Evolutionary conservation across 257 asterid species (phyloP).

Genomic region (Fraxinus cuspidata): DNA sequence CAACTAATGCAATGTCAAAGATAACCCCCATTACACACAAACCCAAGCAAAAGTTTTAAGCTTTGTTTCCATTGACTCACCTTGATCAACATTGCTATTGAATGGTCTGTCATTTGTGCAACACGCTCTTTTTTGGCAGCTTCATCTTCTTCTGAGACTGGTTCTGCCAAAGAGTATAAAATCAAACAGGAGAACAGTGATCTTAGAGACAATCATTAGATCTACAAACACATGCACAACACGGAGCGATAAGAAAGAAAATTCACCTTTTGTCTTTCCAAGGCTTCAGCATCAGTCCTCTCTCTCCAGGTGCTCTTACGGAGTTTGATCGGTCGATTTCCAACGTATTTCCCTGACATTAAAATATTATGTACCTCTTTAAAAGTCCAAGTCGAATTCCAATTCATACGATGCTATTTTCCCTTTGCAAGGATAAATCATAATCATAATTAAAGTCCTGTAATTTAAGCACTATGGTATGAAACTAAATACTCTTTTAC

Average conservation of each 20-base stretch:
- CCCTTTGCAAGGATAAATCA: not conserved
- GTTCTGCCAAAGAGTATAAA: conserved; percentile 42
- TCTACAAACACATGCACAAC: not conserved
- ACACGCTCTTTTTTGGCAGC: conserved; percentile 54
- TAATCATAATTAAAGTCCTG: not conserved
- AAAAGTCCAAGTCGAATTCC: not conserved
- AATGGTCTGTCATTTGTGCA: conserved; percentile 56
- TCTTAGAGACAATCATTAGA: not conserved
- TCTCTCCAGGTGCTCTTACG: conserved; percentile 96
- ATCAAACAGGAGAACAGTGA: not conserved
- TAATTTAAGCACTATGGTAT: not conserved
- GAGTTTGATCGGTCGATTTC: conserved; percentile 93
- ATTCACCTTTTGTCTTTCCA: conserved; percentile 76
- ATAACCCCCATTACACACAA: too few relatives aligned
- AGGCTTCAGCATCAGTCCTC: conserved; percentile 69
- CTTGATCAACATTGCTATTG: not conserved
- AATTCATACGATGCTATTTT: not conserved
- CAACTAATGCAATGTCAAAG: too few relatives aligned
- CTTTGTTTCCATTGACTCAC: not conserved
- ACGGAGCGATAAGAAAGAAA: not conserved
- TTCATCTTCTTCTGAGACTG: conserved; percentile 63
- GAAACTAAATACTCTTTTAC: not conserved
- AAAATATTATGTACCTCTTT: not conserved
- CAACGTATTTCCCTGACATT: conserved; percentile 81
- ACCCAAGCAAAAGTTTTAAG: not conserved